Base-by-base conservation (phyloP, 2,329 filamentous ascomycete genomes). In the Triangularia verruculosa region DNA sequence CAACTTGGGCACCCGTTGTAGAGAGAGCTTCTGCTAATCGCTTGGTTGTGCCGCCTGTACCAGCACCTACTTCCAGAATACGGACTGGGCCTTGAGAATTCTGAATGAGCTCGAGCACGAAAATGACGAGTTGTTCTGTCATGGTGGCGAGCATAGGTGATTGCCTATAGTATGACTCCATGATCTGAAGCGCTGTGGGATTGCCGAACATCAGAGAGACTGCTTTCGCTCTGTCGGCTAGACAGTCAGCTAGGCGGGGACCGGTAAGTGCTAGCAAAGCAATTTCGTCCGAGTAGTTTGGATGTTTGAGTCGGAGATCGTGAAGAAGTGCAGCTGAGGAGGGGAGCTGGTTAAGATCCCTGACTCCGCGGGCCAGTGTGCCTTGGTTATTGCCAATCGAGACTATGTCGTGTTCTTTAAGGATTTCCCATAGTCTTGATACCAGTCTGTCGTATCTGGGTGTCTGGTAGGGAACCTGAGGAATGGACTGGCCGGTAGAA, bases 181-280 rank as follows among this genome's bases (percentile, higher is more conserved):
- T 73, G 0, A 80, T 70, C 20, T 75, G 67, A 4, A 75, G 72
- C 7, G 74, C 73, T 54, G 78, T 70, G 1, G 69, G 65, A 3
- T 66, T 73, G 9, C 77, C 76, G 55, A 80, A 80, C 7, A 80
- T 72, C 1, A 79, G 64, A 55, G 74, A 69, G 17, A 79, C 69
- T 0, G 76, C 75, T 61, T 80, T 76, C 11, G 72, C 70, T 22
- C 74, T 67, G 11, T 77, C 78, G 2, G 17, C 64, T 9, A 77
- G 59, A 0, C 74, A 71, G 2, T 72, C 67, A 0, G 73, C 72
- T 3, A 76, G 67, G 6, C 70, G 68, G 1, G 66, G 64, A 9
- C 74, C 74, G 0, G 74, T 74, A 0, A 68, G 61, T 27, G 75
- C 69, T 0, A 64, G 65, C 0, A 78, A 67, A 0, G 54, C 28